Base-by-base conservation (phyloP, 2,329 filamentous ascomycete species). In the Alternaria tenuissima region DNA sequence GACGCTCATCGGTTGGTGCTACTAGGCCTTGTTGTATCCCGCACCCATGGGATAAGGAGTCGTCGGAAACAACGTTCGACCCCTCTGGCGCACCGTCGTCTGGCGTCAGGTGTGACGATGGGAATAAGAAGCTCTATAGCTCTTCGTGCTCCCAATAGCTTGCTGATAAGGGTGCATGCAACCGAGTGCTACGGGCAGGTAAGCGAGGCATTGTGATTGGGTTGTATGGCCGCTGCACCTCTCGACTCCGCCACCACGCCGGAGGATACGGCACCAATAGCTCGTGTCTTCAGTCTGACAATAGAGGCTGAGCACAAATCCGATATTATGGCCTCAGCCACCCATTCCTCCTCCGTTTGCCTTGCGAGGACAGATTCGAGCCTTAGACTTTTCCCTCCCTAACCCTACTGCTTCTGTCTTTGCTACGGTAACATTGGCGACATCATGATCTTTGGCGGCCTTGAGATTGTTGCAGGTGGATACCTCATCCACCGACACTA, bases 361-460 rank as follows among this genome's bases (percentile, higher is more conserved):
- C 46, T 54, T 26, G 18, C 48, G 43, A 52, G 47, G 34, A 32
- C 30, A 36, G 22, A 51, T n/a, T 42, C 30, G 46, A 49, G n/a
- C 30, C 43, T 30, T 24, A 41, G 52, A 26, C 28, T 48, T 36
- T n/a, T 18, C n/a, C 51, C 44, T n/a, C 44, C 32, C 47, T 18
- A 48, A 22, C 28, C 42, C 32, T 28, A 26, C 52, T 42, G 41
- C 16, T 41, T 42, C 11, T 22, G n/a, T 34, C 14, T 18, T 42
- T 34, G 39, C 14, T 42, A 43, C 51, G 28, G 7, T 24, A 34
- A 38, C 20, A 18, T 41, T 36, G 9, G 61, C 65, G 61, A 70
- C 69, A 72, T 61, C 65, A 79, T 79, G 76, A 69, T 79, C 53
- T 69, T 79, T 32, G 76, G 76, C n/a, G 76, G 76, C n/a, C 70